Evolutionary conservation across 2,329 filamentous ascomycete genomes (phyloP).

Genomic region (Xylaria sp.): DNA sequence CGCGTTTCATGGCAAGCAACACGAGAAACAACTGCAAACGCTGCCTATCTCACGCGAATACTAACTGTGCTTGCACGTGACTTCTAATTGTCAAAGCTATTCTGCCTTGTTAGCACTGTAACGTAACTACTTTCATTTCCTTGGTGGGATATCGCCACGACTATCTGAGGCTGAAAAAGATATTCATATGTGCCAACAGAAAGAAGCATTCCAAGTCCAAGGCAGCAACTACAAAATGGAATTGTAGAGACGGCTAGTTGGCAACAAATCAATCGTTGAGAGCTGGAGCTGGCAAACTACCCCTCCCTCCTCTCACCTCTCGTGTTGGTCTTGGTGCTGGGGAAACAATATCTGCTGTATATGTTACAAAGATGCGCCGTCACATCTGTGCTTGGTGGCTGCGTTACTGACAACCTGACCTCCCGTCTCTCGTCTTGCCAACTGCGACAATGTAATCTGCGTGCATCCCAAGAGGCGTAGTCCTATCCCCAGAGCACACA

Average conservation of each 20-base stretch:
- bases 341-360: slow-evolving; percentile 39
- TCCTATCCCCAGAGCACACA: slow-evolving; percentile 24
- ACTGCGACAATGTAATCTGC: slow-evolving; percentile 30
- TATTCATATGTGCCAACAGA: too few species aligned
- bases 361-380: slow-evolving; percentile 44
- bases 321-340: not conserved
- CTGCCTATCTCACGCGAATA: not conserved
- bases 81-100: not conserved
- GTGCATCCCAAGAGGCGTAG: slow-evolving; percentile 22
- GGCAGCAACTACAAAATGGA: not conserved
- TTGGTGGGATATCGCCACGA: not conserved
- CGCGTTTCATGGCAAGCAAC: not conserved
- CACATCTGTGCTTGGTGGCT: slow-evolving; percentile 38
- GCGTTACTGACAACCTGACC: slow-evolving; percentile 29
- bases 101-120: not conserved
- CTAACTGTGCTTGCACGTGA: slow-evolving; percentile 1
- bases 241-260: not conserved
- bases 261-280: slow-evolving; percentile 26
- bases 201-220: not conserved
- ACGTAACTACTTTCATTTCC: not conserved
- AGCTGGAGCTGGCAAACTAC: slow-evolving; percentile 29
- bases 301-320: slow-evolving; percentile 19
- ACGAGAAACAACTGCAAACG: not conserved
- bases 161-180: not conserved
- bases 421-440: slow-evolving; percentile 32